phyloP scores from a whole-genome alignment of 345 rosid genomes.

The Sapria himalayana region DNA sequence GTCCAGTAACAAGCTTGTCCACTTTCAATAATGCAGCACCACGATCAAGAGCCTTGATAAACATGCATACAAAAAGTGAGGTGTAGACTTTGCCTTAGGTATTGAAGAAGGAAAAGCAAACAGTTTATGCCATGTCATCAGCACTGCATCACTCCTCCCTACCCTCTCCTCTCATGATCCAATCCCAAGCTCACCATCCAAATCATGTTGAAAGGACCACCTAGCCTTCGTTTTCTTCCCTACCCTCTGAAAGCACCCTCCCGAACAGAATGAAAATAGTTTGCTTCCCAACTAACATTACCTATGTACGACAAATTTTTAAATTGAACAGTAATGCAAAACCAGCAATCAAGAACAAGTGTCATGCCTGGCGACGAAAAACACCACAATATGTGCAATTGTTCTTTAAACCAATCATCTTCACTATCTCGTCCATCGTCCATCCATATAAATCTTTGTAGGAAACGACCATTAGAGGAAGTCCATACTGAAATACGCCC shows the following conservation, averaged over 20 bases:
- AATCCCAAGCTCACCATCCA: too few relatives aligned
- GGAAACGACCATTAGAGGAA: slow-evolving; percentile 72
- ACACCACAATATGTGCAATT: slow-evolving; percentile 96
- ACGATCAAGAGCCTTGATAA: slow-evolving; percentile 72
- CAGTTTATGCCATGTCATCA: too few relatives aligned
- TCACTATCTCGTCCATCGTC: slow-evolving; percentile 98
- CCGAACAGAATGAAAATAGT: too few relatives aligned
- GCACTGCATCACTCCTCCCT: too few relatives aligned
- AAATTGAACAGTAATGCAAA: too few relatives aligned
- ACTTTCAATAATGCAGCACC: slow-evolving; percentile 77
- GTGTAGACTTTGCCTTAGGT: slow-evolving; percentile 2
- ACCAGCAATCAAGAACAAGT: not conserved
- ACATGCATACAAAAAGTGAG: slow-evolving; percentile 3
- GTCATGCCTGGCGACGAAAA: slow-evolving; percentile 69
- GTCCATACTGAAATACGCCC: slow-evolving; percentile 69
- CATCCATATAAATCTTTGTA: slow-evolving; percentile 96
- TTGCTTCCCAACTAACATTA: too few relatives aligned
- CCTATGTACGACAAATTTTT: too few relatives aligned
- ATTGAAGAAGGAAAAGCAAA: too few relatives aligned
- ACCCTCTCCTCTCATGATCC: too few relatives aligned
- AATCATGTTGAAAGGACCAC: too few relatives aligned
- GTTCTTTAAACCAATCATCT: slow-evolving; percentile 82
- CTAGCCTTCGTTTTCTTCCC: too few relatives aligned
- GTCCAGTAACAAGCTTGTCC: slow-evolving; percentile 81
- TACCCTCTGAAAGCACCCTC: too few relatives aligned